Evolutionary conservation across 306 rosid genomes (phyloP), one percentile per base, ranked within the genome.

Genomic region (Gynostemma pentaphyllum): DNA sequence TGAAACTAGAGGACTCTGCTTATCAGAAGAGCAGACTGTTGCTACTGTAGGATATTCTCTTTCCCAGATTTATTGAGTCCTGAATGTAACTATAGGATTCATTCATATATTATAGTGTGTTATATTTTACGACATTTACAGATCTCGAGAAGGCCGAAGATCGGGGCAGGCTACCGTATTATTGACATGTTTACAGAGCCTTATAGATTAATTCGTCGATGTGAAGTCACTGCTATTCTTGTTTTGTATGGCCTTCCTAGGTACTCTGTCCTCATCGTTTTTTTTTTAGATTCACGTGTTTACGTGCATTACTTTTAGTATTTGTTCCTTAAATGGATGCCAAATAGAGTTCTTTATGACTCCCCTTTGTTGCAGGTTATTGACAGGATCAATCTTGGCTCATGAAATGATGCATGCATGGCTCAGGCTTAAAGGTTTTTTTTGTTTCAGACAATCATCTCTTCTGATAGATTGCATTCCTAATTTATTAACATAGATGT

Each of bases 321-420:
- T 39, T 39, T 40, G 7, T 61, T 40, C 45, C 12, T 37, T 32
- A 13, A 40, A 37, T 21, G 46, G 66, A 60, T 23, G 12, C 19
- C 3, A 13, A 59, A 45, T 22, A 12, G 27, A 23, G 59, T 24
- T 1, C 14, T 24, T 51, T 29, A 39, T 9, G 8, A 10, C n/a
- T 24, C 30, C 32, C 0, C 18, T 1, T 49, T 28, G 2, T 69
- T 61, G 18, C 79, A 94, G 99, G 85, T 72, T 89, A 76, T 66
- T 94, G 82, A 94, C 99, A 1, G 99, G 99, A 62, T 81, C 97
- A 28, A 94, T 89, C 80, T 76, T 94, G 45, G 95, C 99, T 74
- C 99, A 94, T 7, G 99, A 94, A 79, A 89, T 89, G 99, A 94
- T 94, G 99, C 99, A 94, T 61, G 99, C 94, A 9, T 94, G 99